Evolutionary conservation across 306 rosid genomes (phyloP).

Genomic region (Acacia acuminata): DNA sequence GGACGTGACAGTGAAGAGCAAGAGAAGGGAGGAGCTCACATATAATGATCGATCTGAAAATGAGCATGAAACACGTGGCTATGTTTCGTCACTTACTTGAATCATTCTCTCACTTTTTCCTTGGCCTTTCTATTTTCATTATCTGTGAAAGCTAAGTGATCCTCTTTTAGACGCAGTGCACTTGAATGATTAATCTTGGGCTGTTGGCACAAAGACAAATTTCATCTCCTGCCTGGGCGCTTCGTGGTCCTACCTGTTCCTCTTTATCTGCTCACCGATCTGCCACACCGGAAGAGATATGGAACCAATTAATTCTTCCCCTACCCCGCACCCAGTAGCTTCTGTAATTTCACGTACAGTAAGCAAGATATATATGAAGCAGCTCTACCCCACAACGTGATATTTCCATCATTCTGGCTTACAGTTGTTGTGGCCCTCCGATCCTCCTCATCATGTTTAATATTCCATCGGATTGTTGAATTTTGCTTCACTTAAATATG

Average conservation of each 20-base stretch:
- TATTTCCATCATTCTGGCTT: constrained; percentile 36
- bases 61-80: not conserved
- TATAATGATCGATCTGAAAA: not conserved
- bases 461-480: not conserved
- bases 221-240: constrained; percentile 9
- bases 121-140: not conserved
- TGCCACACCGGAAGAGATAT: not conserved
- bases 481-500: not conserved
- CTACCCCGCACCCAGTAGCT: not conserved
- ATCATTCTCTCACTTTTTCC: not conserved
- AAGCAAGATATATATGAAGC: not conserved
- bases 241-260: constrained; percentile 3
- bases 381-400: constrained; percentile 32
- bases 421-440: not conserved
- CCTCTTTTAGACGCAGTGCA: not conserved
- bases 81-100: not conserved
- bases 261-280: not conserved
- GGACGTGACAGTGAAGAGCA: not conserved
- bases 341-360: not conserved
- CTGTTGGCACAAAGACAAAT: constrained; percentile 1
- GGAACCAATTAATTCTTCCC: not conserved
- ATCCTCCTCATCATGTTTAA: constrained; percentile 21
- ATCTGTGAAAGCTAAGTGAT: no score
- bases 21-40: not conserved
- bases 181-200: not conserved